These are phyloP conservation scores for Prunus salicina DNA, from an alignment of 306 rosid genomes.

Conservation along the genomic window DNA sequence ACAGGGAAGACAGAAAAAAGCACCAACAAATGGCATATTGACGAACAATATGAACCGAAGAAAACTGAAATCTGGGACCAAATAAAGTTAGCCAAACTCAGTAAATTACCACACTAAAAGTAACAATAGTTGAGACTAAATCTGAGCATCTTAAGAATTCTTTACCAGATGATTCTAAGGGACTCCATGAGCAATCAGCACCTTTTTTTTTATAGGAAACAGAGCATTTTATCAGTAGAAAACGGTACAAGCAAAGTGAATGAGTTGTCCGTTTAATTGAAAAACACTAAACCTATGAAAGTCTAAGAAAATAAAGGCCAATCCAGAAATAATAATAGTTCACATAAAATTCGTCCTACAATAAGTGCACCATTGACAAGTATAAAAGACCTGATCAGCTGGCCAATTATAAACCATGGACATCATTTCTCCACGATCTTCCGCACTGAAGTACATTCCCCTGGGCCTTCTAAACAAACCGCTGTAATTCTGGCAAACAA, in stretches of 20 bases:
- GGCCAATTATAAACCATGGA: constrained; percentile 99
- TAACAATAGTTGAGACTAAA: background rate
- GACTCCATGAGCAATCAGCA: background rate
- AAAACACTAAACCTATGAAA: background rate
- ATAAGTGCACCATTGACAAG: background rate
- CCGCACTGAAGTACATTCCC: constrained; percentile 98
- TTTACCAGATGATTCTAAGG: background rate
- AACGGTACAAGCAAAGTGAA: background rate
- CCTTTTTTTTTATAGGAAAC: background rate
- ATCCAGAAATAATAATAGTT: background rate
- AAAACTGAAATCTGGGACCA: background rate
- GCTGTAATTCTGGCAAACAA: constrained; percentile 94
- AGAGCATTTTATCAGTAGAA: background rate
- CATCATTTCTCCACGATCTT: constrained; percentile 99
- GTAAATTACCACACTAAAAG: background rate
- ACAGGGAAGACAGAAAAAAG: background rate
- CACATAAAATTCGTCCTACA: background rate
- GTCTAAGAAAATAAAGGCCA: background rate
- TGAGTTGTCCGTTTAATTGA: background rate
- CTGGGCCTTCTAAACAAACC: constrained; percentile 97
- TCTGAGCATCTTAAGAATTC: background rate
- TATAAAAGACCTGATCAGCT: constrained; percentile 78
- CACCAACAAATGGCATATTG: background rate
- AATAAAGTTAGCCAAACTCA: background rate
- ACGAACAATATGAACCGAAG: background rate